phyloP scores from a whole-genome alignment of 2,329 filamentous ascomycete species.

The Alternaria ethzedia region DNA sequence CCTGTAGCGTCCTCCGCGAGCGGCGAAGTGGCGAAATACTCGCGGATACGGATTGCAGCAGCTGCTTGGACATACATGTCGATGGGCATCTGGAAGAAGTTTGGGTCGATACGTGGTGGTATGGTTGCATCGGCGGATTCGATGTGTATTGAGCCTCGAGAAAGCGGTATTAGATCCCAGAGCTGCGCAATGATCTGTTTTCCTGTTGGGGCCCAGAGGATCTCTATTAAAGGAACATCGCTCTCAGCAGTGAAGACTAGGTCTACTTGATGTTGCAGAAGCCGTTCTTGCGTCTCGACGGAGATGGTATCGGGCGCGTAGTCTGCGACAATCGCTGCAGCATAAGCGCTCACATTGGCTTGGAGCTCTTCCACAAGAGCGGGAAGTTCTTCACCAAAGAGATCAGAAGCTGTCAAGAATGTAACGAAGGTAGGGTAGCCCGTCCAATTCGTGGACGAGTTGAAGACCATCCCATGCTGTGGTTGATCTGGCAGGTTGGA shows the following conservation, averaged over 20 bases:
- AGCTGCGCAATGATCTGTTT: conserved; percentile 46
- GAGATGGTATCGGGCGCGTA: conserved; percentile 24
- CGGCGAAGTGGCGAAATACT: conserved; percentile 37
- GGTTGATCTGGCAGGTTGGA: conserved; percentile 47
- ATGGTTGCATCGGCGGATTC: conserved; percentile 38
- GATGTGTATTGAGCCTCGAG: conserved; percentile 45
- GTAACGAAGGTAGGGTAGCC: conserved; percentile 49
- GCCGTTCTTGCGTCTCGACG: conserved; percentile 45
- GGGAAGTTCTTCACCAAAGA: conserved; percentile 40
- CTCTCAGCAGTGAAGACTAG: conserved; percentile 53
- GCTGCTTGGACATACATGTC: conserved; percentile 47
- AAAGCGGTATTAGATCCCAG: conserved; percentile 49
- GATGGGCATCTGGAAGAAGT: conserved; percentile 51
- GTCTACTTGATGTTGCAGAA: conserved; percentile 56
- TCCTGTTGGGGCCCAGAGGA: conserved; percentile 49
- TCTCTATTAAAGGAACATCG: conserved; percentile 55
- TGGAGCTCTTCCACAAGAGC: conserved; percentile 29
- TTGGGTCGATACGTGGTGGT: conserved; percentile 51
- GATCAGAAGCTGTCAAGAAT: conserved; percentile 43
- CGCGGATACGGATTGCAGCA: conserved; percentile 40
- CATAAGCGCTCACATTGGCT: conserved; percentile 38
- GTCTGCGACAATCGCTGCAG: conserved; percentile 29
- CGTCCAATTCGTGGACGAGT: conserved; percentile 42
- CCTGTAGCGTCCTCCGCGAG: conserved; percentile 25
- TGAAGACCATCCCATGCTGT: conserved; percentile 32